Percentiles rank a stretch among this genome's conserved stretches.
phyloP scores from a whole-genome alignment of 352 stramenopile genomes.

The Achlya hypogyna region DNA sequence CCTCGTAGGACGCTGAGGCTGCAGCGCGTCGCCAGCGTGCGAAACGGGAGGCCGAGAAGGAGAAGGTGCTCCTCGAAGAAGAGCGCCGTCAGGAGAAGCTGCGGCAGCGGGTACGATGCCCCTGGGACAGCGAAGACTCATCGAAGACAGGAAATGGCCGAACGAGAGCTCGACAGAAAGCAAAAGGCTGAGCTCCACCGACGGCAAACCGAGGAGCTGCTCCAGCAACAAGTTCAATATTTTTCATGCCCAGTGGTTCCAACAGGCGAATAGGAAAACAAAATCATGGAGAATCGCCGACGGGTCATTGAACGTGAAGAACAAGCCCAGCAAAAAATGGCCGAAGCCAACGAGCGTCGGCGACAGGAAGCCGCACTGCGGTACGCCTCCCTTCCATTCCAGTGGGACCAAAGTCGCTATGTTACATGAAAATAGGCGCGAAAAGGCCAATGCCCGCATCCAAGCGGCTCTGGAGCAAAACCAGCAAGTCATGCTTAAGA shows the following conservation, averaged over 20 bases:
- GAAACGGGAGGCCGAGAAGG: conserved; percentile 43
- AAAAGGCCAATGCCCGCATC: conserved; percentile 42
- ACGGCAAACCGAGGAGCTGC: conserved; percentile 46
- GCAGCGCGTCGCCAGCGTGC: conserved; percentile 32
- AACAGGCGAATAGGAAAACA: conserved; percentile 16
- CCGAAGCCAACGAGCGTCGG: conserved; percentile 34
- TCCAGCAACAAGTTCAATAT: conserved; percentile 45
- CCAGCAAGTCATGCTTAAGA: conserved; percentile 42
- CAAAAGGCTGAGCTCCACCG: conserved; percentile 63
- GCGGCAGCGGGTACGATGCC: conserved; percentile 20
- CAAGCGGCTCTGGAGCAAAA: conserved; percentile 50
- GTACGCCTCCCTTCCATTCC: not conserved
- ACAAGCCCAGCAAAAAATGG: conserved; percentile 50
- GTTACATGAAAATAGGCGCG: too few species aligned
- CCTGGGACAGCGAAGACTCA: not conserved
- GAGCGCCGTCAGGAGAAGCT: conserved; percentile 29
- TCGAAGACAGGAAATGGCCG: conserved; percentile 26
- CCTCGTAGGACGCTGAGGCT: conserved; percentile 32
- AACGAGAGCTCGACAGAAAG: conserved; percentile 46
- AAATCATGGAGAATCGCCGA: conserved; percentile 49
- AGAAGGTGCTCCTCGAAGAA: conserved; percentile 36
- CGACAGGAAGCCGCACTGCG: conserved; percentile 47
- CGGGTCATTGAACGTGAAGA: conserved; percentile 28
- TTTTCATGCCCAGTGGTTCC: not conserved
- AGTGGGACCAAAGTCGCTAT: too few species aligned